Conservation (phyloP, 208 protist genomes). For the Crithidia acanthocephali region DNA sequence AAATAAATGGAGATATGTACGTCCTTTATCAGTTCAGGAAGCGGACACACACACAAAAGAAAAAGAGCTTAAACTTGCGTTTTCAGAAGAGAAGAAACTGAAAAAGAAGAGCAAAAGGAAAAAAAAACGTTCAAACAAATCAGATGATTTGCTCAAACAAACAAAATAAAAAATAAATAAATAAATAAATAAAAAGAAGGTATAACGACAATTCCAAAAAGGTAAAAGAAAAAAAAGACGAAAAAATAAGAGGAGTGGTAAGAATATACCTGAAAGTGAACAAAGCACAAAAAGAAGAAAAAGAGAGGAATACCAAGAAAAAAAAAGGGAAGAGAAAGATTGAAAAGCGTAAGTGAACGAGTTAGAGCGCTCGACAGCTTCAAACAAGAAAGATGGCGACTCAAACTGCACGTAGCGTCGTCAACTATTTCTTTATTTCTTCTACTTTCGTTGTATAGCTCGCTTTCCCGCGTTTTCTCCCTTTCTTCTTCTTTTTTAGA, state of each 20-base stretch:
- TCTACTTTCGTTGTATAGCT: not conserved
- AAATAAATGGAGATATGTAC: too few species aligned
- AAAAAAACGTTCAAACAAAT: not conserved
- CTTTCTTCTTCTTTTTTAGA: not conserved
- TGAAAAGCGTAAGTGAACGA: not conserved
- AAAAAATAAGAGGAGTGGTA: not conserved
- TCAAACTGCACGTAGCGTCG: too few species aligned
- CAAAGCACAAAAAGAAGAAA: constrained; percentile 1
- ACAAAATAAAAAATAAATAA: not conserved
- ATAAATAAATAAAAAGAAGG: constrained; percentile 2
- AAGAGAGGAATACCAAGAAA: too few species aligned
- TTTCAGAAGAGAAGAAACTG: too few species aligned
- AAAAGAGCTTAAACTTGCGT: too few species aligned
- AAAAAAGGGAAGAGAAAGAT: constrained; percentile 4
- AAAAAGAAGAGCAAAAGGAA: not conserved
- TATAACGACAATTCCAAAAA: constrained; percentile 5
- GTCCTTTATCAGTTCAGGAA: too few species aligned
- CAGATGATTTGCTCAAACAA: not conserved
- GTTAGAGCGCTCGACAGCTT: too few species aligned
- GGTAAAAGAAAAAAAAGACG: not conserved
- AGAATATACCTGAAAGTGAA: constrained; percentile 15
- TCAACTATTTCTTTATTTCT: too few species aligned
- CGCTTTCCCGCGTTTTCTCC: not conserved
- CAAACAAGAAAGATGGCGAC: too few species aligned
- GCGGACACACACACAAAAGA: too few species aligned